Conservation (phyloP, 2,329 filamentous ascomycete genomes). For the Fusarium sp. region DNA sequence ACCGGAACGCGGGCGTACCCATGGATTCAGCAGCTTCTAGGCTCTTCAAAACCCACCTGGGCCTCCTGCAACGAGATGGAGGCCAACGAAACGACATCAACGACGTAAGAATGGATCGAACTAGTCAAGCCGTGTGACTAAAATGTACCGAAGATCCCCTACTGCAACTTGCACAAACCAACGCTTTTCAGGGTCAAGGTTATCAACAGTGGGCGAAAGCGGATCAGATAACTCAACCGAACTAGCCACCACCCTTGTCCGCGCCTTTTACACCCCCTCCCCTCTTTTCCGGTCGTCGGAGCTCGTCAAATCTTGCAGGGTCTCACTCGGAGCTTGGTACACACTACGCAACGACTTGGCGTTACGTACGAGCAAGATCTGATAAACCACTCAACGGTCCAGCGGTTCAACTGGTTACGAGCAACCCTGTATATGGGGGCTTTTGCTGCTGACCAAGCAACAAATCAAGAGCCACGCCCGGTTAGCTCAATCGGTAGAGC, state of each 20-base stretch:
- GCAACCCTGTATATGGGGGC: too few relatives aligned
- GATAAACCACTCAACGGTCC: constrained; percentile 31
- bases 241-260: constrained; percentile 3
- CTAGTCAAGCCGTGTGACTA: constrained; percentile 9
- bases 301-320: neutral
- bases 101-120: constrained; percentile 12
- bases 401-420: neutral
- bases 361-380: constrained; percentile 18
- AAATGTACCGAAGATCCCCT: constrained; percentile 17
- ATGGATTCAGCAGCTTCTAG: constrained; percentile 7
- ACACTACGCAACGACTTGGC: neutral
- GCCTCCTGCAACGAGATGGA: too few relatives aligned
- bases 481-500: constrained; percentile 62
- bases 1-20: constrained; percentile 5
- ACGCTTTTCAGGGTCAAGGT: constrained; percentile 16
- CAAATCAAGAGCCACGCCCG: constrained; percentile 37
- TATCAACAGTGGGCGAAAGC: constrained; percentile 27
- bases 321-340: neutral
- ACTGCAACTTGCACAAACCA: constrained; percentile 19
- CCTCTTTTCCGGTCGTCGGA: constrained; percentile 26
- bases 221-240: constrained; percentile 43
- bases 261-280: constrained; percentile 9
- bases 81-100: constrained; percentile 7
- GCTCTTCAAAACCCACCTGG: neutral
- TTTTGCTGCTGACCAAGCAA: too few relatives aligned